Evolutionary conservation across 495 filamentous ascomycete genomes (phyloP), one percentile per base, ranked within the genome.

Genomic region (Penicillium canescens): DNA sequence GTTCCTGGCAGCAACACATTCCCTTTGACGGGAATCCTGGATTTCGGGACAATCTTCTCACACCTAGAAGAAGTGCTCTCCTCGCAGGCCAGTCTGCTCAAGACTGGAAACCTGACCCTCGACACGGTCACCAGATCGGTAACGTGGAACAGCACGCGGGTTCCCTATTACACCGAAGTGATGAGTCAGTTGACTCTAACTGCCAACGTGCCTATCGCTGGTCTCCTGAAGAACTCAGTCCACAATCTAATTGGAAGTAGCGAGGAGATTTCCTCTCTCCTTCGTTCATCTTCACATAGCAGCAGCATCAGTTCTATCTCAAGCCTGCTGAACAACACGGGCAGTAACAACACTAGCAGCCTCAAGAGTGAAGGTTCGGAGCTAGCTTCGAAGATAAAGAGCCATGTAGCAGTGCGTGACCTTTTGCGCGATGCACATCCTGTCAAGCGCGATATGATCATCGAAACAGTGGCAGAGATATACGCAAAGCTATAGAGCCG

Each of bases 1-100:
- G 57, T 53, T 6, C 85, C 86, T 4, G 87, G 87, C 35, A 72
- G 75, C 57, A 86, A 87, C 70, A 67, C 69, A 24, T 69, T 76
- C 52, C 67, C 74, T 7, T 74, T 88, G 52, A 76, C 67, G 42
- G 69, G 62, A 18, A 51, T 59, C 41, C 43, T 75, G 14, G 70
- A 75, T 54, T 44, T 76, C 11, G 31, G 40, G 16, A 64, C 45
- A 9, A 57, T 75, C 11, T n/a, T 75, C 52, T 31, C 50, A 0
- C 61, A 76, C 44, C 57, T 76, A 5, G 40, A 54, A 10, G 31
- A 39, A 0, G 52, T 76, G 2, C 57, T 76, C 18, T 51, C 50
- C 1, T 49, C 62, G 5, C 71, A 76, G 43, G 46, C 56, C n/a
- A 16, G 44, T 4, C 49, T 65, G 14, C 46, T 76, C 39, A 60